Evolutionary conservation across 306 rosid genomes (phyloP).

Genomic region (Inga laurina): DNA sequence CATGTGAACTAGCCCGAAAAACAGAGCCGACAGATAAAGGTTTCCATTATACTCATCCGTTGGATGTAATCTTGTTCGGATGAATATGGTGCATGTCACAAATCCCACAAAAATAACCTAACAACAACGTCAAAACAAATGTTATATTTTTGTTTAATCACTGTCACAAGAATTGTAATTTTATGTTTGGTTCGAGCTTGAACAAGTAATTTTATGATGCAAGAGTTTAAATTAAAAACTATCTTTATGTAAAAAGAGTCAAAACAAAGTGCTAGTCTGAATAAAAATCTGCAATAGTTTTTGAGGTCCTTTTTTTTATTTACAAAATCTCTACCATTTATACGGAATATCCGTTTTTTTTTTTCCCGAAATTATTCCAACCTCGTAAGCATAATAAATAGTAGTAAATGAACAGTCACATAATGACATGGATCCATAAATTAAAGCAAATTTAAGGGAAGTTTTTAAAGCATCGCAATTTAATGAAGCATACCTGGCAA

Average conservation of each 20-base stretch:
- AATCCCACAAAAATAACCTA: conserved; percentile 78
- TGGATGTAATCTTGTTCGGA: conserved; percentile 48
- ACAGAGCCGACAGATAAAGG: conserved; percentile 71
- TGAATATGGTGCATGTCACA: conserved; percentile 69
- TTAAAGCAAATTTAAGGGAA: too few species aligned
- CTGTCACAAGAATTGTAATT: background rate
- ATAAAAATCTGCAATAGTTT: background rate
- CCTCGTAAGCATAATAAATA: too few species aligned
- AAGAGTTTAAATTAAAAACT: too few species aligned
- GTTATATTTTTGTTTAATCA: background rate
- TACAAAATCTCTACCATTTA: background rate
- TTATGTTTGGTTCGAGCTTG: too few species aligned
- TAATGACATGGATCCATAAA: too few species aligned
- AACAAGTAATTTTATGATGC: too few species aligned
- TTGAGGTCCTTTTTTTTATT: background rate
- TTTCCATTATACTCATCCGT: conserved; percentile 56
- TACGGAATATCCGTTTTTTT: too few species aligned
- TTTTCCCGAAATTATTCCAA: too few species aligned
- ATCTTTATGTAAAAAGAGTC: background rate
- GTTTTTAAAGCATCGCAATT: background rate
- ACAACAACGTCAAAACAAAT: conserved; percentile 21
- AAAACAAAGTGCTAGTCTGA: background rate
- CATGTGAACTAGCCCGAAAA: conserved; percentile 80
- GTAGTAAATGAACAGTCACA: too few species aligned
- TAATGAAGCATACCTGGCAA: conserved; percentile 55